Base-by-base conservation (phyloP, 257 asterid species). In the Solanum paucissectum region DNA sequence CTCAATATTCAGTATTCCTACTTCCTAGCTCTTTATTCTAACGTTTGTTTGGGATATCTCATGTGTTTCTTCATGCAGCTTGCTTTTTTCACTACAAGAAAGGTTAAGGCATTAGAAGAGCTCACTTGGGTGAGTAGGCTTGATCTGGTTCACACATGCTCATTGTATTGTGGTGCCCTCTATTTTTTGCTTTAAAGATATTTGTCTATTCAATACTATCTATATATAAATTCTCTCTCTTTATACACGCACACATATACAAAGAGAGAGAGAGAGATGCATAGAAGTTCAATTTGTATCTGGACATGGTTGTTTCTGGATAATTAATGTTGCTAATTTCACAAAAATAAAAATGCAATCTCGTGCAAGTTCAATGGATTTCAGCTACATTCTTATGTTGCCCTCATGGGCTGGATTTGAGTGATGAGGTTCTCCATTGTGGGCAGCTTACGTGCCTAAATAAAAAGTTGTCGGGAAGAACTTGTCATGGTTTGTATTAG, bases 101-200 rank as follows among this genome's bases (percentile, higher is more conserved):
- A 94, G 85, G 94, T 95, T 83, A 90, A 91, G 77, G 99, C 98
- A 42, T 91, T 92, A 98, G 99, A 97, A 91, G 99, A 97, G 90
- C 98, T 97, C 75, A 97, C 98, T 86, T 95, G 98, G 99, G 99
- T 95, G 89, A 89, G 95, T 93, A 55, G 36, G 37, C 44, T 82
- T 82, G 42, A 82, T 33, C 68, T 82, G 44, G 85, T 82, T 82
- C 69, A 49, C 86, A 9, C 69, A 82, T 49, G 69, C 86, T 82
- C 44, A 32, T 82, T 82, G 20, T 82, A 49, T 82, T 49, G 7
- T 27, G 44, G 29, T 81, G 42, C 85, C 44, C 29, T 82, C 23
- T 34, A 18, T 82, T 52, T 42, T 79, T 82, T 32, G 85, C 86
- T 32, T 49, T 32, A 82, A 82, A 29, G 32, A 82, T 29, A 46